Evolutionary conservation across 805 yeast species (phyloP).

Genomic region (Saturnispora diversa): DNA sequence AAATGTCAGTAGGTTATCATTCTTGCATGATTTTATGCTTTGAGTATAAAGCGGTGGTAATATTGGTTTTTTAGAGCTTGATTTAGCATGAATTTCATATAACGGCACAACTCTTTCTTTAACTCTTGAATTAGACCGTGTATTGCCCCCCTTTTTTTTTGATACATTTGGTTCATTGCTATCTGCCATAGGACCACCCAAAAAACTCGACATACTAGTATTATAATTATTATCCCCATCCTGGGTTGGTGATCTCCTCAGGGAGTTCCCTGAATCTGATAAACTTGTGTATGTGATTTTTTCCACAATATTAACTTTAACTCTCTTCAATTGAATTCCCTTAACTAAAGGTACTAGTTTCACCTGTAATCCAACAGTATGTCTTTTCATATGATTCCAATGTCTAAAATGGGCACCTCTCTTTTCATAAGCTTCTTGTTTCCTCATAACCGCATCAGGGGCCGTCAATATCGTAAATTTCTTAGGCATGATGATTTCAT

Average conservation of each 20-base stretch:
- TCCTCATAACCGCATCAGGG: conserved; percentile 8
- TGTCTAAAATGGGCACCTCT: conserved; percentile 26
- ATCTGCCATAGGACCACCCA: no score
- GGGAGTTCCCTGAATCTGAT: background rate
- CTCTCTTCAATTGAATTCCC: conserved; percentile 51
- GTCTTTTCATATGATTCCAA: conserved; percentile 20
- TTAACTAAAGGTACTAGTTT: conserved; percentile 61
- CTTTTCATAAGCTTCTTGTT: conserved; percentile 8
- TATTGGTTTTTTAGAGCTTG: background rate
- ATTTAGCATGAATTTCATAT: conserved; percentile 55
- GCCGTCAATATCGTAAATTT: conserved; percentile 61
- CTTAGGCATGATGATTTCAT: conserved; percentile 62
- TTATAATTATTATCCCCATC: no score
- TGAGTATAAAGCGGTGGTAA: conserved; percentile 44
- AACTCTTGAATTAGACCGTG: conserved; percentile 26
- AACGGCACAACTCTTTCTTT: conserved; percentile 50
- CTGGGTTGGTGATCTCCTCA: no score
- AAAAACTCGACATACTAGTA: no score
- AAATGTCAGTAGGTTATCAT: conserved; percentile 54
- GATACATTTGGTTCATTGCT: no score
- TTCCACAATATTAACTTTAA: conserved; percentile 60
- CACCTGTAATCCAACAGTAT: conserved; percentile 42
- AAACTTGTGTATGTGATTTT: conserved; percentile 49
- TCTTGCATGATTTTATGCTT: conserved; percentile 43
- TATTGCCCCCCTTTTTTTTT: background rate